Percentiles rank a stretch among this genome's conserved stretches.
These are phyloP conservation scores for Lichtheimia ornata DNA, from an alignment of 371 early-diverging fungal genomes.

Conservation along the genomic window DNA sequence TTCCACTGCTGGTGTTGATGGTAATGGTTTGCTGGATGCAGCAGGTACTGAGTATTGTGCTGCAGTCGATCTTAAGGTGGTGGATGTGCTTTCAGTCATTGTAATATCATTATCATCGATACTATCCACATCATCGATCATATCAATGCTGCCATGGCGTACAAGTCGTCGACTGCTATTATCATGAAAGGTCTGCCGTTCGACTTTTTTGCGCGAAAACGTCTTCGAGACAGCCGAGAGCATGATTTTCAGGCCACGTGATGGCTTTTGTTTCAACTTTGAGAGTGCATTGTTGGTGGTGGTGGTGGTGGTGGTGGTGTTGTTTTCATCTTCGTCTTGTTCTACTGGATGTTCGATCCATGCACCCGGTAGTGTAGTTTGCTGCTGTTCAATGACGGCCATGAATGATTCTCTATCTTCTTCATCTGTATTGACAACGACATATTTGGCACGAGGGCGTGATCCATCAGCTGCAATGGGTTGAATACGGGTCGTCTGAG, in stretches of 20 bases:
- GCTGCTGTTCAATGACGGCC: slow-evolving; percentile 31
- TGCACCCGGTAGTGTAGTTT: slow-evolving; percentile 10
- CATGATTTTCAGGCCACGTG: slow-evolving; percentile 26
- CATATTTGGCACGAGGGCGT: slow-evolving; percentile 29
- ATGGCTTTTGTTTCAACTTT: background rate
- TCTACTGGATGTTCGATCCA: slow-evolving; percentile 17
- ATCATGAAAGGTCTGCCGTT: slow-evolving; percentile 24
- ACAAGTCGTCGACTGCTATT: background rate
- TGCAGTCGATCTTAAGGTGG: slow-evolving; percentile 12
- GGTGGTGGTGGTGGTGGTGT: too few relatives aligned
- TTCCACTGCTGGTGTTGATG: background rate
- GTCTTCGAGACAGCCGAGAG: slow-evolving; percentile 60
- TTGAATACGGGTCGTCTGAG: slow-evolving; percentile 39
- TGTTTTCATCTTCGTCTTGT: background rate
- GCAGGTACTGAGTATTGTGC: slow-evolving; percentile 1
- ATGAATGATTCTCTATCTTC: slow-evolving; percentile 41
- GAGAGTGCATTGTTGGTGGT: background rate
- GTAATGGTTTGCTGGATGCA: too few relatives aligned
- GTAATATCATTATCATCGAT: background rate
- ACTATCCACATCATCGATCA: background rate
- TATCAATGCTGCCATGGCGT: slow-evolving; percentile 5
- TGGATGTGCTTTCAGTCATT: slow-evolving; percentile 16
- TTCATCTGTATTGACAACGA: slow-evolving; percentile 39
- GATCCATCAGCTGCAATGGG: slow-evolving; percentile 32
- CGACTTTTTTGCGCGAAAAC: slow-evolving; percentile 46